Evolutionary conservation across 139 green algal genomes (phyloP).

Genomic region (Nannochloris sp.): DNA sequence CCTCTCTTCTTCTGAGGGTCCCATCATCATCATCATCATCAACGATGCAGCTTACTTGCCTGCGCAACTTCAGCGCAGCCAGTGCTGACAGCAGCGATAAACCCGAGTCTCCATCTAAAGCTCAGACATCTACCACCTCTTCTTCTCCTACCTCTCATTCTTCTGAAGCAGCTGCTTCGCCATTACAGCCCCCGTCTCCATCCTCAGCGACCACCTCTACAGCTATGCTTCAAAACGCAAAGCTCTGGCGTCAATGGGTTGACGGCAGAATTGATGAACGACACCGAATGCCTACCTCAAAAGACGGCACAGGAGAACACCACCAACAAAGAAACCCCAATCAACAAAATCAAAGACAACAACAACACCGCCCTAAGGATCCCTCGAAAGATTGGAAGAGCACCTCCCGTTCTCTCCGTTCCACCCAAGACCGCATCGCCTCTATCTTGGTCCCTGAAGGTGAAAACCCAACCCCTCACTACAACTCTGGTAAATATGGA

Average conservation of each 20-base stretch:
- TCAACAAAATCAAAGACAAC: too few relatives aligned
- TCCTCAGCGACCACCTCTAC: background rate
- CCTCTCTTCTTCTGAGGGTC: background rate
- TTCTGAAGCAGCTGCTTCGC: background rate
- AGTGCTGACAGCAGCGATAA: background rate
- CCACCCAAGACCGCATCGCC: constrained; percentile 1
- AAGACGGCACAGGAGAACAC: too few relatives aligned
- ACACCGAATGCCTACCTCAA: background rate
- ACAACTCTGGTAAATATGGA: constrained; percentile 4
- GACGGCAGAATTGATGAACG: constrained; percentile 10
- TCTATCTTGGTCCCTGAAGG: background rate
- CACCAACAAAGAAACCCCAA: too few relatives aligned
- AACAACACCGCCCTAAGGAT: background rate
- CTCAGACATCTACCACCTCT: background rate
- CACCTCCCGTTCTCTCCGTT: background rate
- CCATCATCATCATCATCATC: too few relatives aligned
- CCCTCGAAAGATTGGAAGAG: background rate
- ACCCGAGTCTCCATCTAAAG: background rate
- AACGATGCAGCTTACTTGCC: constrained; percentile 1
- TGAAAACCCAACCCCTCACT: background rate
- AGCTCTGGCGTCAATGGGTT: constrained; percentile 21
- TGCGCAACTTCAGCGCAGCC: background rate
- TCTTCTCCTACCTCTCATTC: background rate
- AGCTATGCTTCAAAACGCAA: background rate
- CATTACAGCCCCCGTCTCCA: too few relatives aligned